phyloP scores from a whole-genome alignment of 352 stramenopile genomes.

The Pythium pyrilobum region DNA sequence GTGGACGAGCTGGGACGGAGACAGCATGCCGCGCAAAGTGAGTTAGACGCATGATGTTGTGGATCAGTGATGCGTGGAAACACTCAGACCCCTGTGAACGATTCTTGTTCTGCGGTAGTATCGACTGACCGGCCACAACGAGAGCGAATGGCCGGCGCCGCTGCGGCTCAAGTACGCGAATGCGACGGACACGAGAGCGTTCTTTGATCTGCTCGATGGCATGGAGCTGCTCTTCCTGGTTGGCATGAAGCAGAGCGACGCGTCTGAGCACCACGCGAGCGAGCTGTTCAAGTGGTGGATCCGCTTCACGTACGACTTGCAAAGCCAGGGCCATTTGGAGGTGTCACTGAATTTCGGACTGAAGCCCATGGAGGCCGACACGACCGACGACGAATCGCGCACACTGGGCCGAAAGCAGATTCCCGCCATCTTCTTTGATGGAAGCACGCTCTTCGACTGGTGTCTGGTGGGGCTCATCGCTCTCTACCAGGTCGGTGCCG shows the following conservation, averaged over 20 bases:
- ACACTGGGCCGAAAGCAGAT: conserved; percentile 14
- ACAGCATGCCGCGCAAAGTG: conserved; percentile 8
- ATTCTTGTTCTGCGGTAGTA: conserved; percentile 20
- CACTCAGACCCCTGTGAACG: not conserved
- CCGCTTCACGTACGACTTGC: conserved; percentile 58
- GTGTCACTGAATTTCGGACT: conserved; percentile 55
- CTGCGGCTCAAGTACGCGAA: conserved; percentile 27
- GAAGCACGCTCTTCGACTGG: conserved; percentile 37
- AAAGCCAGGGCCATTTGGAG: conserved; percentile 66
- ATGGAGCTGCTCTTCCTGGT: conserved; percentile 59
- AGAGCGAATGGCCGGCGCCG: conserved; percentile 45
- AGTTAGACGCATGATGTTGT: not conserved
- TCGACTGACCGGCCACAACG: conserved; percentile 32
- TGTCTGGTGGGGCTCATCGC: conserved; percentile 33
- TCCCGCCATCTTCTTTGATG: conserved; percentile 44
- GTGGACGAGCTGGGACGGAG: conserved; percentile 23
- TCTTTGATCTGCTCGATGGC: conserved; percentile 61
- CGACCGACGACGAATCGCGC: conserved; percentile 6
- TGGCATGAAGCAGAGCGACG: conserved; percentile 31
- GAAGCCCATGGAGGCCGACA: conserved; percentile 6
- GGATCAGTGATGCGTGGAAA: not conserved
- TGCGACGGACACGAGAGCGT: conserved; percentile 33
- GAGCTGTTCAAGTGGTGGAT: conserved; percentile 56
- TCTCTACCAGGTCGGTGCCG: conserved; percentile 38
- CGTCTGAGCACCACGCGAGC: not conserved